These are phyloP conservation scores for Syncephalastrum racemosum DNA, from an alignment of 371 early-diverging fungal species.

Conservation along the genomic window DNA sequence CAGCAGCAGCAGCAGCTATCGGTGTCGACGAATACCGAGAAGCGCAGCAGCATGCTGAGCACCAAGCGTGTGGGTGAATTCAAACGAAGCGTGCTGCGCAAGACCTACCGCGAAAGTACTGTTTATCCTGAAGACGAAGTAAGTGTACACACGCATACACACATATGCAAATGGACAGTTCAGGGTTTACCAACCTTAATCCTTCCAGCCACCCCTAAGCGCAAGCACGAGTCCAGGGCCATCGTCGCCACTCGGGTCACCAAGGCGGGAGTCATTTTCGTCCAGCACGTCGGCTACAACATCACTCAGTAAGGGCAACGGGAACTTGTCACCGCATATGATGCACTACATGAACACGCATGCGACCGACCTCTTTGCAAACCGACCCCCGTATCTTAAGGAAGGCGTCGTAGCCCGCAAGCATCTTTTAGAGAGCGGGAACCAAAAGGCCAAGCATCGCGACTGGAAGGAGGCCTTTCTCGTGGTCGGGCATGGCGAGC, in stretches of 20 bases:
- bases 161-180: neutral
- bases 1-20: slow-evolving; percentile 8
- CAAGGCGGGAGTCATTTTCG: slow-evolving; percentile 22
- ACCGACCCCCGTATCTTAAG: slow-evolving; percentile 43
- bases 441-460: slow-evolving; percentile 75
- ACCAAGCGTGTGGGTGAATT: slow-evolving; percentile 16
- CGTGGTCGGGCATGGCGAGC: slow-evolving; percentile 69
- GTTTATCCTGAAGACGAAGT: slow-evolving; percentile 14
- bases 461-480: slow-evolving; percentile 80
- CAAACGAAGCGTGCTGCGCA: slow-evolving; percentile 24
- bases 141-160: neutral
- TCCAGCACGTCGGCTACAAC: slow-evolving; percentile 21
- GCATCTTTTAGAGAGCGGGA: slow-evolving; percentile 71
- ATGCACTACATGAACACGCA: slow-evolving; percentile 12
- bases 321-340: slow-evolving; percentile 17
- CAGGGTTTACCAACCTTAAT: neutral
- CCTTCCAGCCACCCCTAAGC: slow-evolving; percentile 10
- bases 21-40: slow-evolving; percentile 3
- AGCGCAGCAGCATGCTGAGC: slow-evolving; percentile 19
- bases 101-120: slow-evolving; percentile 21
- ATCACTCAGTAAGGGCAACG: slow-evolving; percentile 8
- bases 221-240: slow-evolving; percentile 19
- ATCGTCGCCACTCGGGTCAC: slow-evolving; percentile 15
- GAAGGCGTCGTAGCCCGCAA: slow-evolving; percentile 81
- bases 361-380: slow-evolving; percentile 11